phyloP scores from a whole-genome alignment of 2,329 filamentous ascomycete species.

The Byssoonygena ceratinophila region DNA sequence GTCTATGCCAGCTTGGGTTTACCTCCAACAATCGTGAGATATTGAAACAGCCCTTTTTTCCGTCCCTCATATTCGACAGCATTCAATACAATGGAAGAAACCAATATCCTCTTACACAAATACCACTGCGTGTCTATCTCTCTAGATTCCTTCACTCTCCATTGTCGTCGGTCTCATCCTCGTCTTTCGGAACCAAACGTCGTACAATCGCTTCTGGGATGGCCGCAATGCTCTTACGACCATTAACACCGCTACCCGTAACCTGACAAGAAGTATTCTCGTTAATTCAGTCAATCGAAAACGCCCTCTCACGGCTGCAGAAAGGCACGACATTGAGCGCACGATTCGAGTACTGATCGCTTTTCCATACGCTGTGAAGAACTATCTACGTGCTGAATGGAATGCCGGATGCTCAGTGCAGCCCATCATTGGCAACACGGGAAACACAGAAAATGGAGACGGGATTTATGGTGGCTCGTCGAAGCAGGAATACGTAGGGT shows the following conservation, averaged over 20 bases:
- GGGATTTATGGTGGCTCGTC: constrained; percentile 24
- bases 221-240: constrained; percentile 48
- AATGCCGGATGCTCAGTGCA: constrained; percentile 24
- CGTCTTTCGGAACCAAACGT: constrained; percentile 55
- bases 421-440: background rate
- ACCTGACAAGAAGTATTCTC: constrained; percentile 47
- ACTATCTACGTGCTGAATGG: constrained; percentile 55
- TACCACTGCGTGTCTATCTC: background rate
- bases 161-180: constrained; percentile 59
- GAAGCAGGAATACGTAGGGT: constrained; percentile 42
- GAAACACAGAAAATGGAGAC: constrained; percentile 8
- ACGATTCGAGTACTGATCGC: constrained; percentile 50
- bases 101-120: background rate
- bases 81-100: too few species aligned
- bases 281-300: constrained; percentile 36
- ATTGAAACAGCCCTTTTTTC: background rate
- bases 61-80: background rate
- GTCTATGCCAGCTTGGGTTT: constrained; percentile 44
- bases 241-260: constrained; percentile 49
- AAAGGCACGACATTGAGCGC: constrained; percentile 49
- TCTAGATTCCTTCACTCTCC: constrained; percentile 48
- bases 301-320: constrained; percentile 30
- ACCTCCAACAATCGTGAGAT: constrained; percentile 46
- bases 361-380: constrained; percentile 53
- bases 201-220: constrained; percentile 56